Evolutionary conservation across 2,329 filamentous ascomycete genomes (phyloP), one percentile per base, ranked within the genome.

Genomic region (Clarireedia sp.): DNA sequence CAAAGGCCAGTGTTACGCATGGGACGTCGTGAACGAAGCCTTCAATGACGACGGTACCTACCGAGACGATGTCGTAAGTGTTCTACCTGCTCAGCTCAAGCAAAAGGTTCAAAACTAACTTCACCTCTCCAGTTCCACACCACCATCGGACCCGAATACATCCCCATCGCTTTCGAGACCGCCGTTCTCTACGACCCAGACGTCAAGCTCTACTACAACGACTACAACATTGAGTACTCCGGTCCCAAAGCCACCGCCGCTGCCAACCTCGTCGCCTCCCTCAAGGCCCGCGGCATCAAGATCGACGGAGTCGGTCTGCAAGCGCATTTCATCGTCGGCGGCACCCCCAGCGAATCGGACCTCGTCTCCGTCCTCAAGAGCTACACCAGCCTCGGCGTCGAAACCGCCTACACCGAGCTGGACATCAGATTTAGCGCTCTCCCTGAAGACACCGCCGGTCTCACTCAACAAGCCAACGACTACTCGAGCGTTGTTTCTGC

Each of bases 1-100:
- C 71, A 79, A 79, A 67, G 78, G 79, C 54, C 73, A 79, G 61
- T 83, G 82, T 68, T 80, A 80, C 66, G 74, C 77, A 29, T 87
- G 82, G 82, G 83, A 86, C 57, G 83, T 87, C 0, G 78, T 85
- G 19, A 87, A 86, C 65, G 82, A 87, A 71, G 79, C 77, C 10
- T 74, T 83, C 51, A 75, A 78, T 55, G 82, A 85, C 21, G 75
- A 79, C 61, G 81, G 80, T 16, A 75, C 72, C 12, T 81, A 73
- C 68, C 73, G 80, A 55, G 60, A 71, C 50, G 74, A 69, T 56
- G 72, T 85, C 59, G 52, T 55, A 55, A 55, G 52, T 55, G 85
- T 81, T 73, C 36, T 60, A 43, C 46, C 56, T 36, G 19, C 7
- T 43, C 17, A 17, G 70, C 74, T n/a, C 14, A 21, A 43, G 40